These are phyloP conservation scores for Nephelium lappaceum DNA, from an alignment of 345 rosid genomes.

Conservation along the genomic window DNA sequence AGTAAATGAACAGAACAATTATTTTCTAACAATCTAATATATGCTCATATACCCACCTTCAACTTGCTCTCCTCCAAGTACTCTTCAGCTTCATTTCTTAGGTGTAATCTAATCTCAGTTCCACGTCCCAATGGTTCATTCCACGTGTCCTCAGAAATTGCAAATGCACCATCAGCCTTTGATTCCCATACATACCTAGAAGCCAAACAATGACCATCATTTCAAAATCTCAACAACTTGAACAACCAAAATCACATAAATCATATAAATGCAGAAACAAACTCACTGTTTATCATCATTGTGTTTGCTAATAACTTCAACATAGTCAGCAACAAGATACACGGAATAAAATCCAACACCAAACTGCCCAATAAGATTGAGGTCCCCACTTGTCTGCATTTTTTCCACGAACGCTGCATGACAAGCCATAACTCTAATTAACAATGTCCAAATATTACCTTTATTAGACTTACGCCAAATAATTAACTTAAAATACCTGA, in stretches of 20 bases:
- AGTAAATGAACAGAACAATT: background rate
- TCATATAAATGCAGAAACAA: background rate
- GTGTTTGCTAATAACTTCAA: conserved; percentile 96
- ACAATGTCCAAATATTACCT: background rate
- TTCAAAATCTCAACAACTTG: conserved; percentile 9
- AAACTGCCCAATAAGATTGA: conserved; percentile 97
- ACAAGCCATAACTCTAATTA: conserved; percentile 13
- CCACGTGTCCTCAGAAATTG: conserved; percentile 98
- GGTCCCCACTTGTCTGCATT: conserved; percentile 94
- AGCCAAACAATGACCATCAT: conserved; percentile 17
- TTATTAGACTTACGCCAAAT: background rate
- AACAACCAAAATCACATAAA: background rate
- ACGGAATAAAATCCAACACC: conserved; percentile 99
- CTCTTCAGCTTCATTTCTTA: conserved; percentile 96
- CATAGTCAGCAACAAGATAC: conserved; percentile 94
- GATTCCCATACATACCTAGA: conserved; percentile 97
- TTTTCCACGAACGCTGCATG: conserved; percentile 92
- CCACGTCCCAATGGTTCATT: conserved; percentile 97
- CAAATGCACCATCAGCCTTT: conserved; percentile 97
- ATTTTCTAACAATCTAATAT: background rate
- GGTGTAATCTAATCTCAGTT: conserved; percentile 93
- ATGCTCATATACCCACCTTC: conserved; percentile 49
- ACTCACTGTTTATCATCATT: conserved; percentile 93
- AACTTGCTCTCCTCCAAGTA: conserved; percentile 91
- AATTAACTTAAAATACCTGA: conserved; percentile 58